Base-by-base conservation (phyloP, 1,284 basidiomycete genomes). In the Cryptococcus maquisensis region DNA sequence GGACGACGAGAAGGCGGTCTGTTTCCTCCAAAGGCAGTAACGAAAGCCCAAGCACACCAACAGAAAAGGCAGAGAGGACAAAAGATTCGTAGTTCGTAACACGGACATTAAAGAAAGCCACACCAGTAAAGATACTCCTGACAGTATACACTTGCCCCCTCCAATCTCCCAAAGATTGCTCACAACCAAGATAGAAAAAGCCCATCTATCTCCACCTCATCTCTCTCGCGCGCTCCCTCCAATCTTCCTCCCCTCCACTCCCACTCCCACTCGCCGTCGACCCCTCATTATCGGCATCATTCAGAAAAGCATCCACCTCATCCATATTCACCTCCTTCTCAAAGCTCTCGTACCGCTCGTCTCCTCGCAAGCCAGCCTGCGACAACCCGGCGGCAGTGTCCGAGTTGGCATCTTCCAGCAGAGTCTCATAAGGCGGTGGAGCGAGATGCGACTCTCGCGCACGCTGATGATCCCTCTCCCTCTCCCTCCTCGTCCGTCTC, bases 231-330 rank as follows among this genome's bases (percentile, higher is more conserved):
- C 18, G 40, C 4, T 42, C 40, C 15, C 23, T 23, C 18, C 23
- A 42, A 3, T 23, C 40, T 23, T 23, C 40, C n/a, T 42, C 40
- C n/a, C 40, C 40, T 4, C 40, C 40, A 20, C 40, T 42, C 40
- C 40, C 40, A 42, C 40, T 42, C 40, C 40, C 40, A 9, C 40
- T 42, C 40, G 16, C 40, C 40, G 10, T 23, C 15, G 43, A 40
- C 16, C 47, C 54, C 40, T 59, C 54, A 13, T 47, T 50, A 37
- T 52, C 54, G 15, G 49, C 46, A 26, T 60, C 54, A 39, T 64
- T 58, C 49, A 71, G 54, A 41, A 71, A 71, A 16, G 53, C 60
- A 52, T 68, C 68, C 13, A 68, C 68, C 49, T 68, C 69, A 12
- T 62, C 63, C 66, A 71, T 66, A 38, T 48, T 44, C 13, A 39